These are phyloP conservation scores for Fusarium guadeloupense DNA, from an alignment of 2,329 filamentous ascomycete genomes.

Conservation along the genomic window DNA sequence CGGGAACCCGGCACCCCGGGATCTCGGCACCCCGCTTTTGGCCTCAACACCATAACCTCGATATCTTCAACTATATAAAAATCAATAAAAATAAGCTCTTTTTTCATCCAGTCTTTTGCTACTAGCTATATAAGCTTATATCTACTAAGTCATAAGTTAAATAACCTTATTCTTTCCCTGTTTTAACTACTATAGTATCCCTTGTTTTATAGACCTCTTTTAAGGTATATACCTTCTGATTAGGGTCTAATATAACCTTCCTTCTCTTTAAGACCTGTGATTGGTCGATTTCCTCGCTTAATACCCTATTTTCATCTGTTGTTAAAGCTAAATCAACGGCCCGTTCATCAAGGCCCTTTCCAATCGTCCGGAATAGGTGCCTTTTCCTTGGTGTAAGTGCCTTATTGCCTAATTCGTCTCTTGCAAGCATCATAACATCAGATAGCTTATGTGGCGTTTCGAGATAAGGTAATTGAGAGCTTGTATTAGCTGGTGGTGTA, in stretches of 20 bases:
- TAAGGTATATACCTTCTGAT: neutral
- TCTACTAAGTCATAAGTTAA: neutral
- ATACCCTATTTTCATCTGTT: too few relatives aligned
- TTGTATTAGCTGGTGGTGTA: neutral
- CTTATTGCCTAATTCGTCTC: neutral
- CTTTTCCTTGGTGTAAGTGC: neutral
- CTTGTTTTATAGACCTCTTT: neutral
- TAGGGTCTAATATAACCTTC: neutral
- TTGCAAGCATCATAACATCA: neutral
- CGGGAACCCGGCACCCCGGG: too few relatives aligned
- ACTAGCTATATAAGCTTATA: too few relatives aligned
- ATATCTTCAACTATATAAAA: conserved; percentile 1
- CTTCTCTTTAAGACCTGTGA: neutral
- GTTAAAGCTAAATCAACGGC: too few relatives aligned
- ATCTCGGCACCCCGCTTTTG: neutral
- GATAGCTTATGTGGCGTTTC: neutral
- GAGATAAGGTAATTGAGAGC: neutral
- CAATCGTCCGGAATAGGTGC: neutral
- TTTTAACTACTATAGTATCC: neutral
- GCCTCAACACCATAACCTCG: too few relatives aligned
- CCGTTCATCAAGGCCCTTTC: too few relatives aligned
- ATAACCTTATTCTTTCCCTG: neutral
- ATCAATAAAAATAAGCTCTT: neutral
- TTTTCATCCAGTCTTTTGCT: neutral
- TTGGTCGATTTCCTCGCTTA: too few relatives aligned